Evolutionary conservation across 768 basidiomycete genomes (phyloP), one percentile per base, ranked within the genome.

Genomic region (Agaricus blazei): DNA sequence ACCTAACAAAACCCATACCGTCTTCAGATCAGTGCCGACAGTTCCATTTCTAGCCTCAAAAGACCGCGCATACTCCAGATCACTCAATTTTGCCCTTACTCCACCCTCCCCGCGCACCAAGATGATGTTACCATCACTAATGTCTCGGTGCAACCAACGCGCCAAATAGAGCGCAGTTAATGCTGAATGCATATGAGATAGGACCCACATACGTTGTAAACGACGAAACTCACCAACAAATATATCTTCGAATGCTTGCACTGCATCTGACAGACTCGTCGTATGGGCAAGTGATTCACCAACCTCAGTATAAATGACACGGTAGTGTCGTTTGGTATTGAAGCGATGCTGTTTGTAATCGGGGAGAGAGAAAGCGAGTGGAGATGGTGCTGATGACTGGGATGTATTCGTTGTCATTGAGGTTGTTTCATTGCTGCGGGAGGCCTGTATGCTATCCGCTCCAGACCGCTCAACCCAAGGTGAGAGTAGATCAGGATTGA

Each of bases 241-340:
- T 26, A 51, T 28, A 5, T 23, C 46, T 34, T 43, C 52, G 5
- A 37, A 26, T 28, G 23, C 15, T 27, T 28, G 19, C 43, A 48
- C 15, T 19, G 40, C 29, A n/a, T 44, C 31, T 15, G 15, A 34
- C 4, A 26, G 15, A 50, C 71, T 68, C 12, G 67, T 59, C 8
- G 68, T 69, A 51, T 73, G 68, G 59, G 72, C 40, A 27, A 50
- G 48, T 40, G 58, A 48, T 37, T 23, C 14, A 15, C 54, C 54
- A 43, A 43, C 40, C 11, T 41, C 4, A 1, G 1, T n/a, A n/a
- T 54, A 54, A 7, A 54, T 27, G 9, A 47, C 9, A 19, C 36
- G 40, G 24, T 48, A 37, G n/a, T 54, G 45, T 31, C 38, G 46
- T 47, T 27, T 19, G 19, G 19, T 19, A 19, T 19, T 19, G 19